Evolutionary conservation across 73 alveolate species (phyloP).

Genomic region (Urostyla sp.): DNA sequence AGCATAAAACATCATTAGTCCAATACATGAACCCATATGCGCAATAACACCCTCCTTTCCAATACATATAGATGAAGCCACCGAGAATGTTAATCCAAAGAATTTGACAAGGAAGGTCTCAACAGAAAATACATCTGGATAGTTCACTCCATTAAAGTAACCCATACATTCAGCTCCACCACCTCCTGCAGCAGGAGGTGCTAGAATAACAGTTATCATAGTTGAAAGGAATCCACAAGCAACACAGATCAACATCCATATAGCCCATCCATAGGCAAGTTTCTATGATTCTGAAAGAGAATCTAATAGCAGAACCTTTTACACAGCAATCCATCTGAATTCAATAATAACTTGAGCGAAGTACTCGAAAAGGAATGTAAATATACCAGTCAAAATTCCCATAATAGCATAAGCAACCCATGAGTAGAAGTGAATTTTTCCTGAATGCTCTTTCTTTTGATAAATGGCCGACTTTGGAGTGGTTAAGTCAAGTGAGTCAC

Average conservation of each 20-base stretch:
- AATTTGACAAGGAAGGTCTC: slow-evolving; percentile 50
- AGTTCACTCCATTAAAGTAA: slow-evolving; percentile 64
- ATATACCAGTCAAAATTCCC: slow-evolving; percentile 22
- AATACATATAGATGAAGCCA: slow-evolving; percentile 52
- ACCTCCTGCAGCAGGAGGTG: slow-evolving; percentile 69
- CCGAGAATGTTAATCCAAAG: slow-evolving; percentile 48
- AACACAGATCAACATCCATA: slow-evolving; percentile 4
- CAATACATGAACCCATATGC: slow-evolving; percentile 67
- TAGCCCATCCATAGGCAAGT: slow-evolving; percentile 18
- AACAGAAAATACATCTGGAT: slow-evolving; percentile 34
- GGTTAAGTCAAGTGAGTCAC: slow-evolving; percentile 33
- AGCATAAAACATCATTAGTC: slow-evolving; percentile 23
- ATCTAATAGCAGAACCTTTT: neutral
- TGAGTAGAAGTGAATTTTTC: slow-evolving; percentile 17
- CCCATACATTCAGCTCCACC: slow-evolving; percentile 70
- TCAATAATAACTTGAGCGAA: slow-evolving; percentile 10
- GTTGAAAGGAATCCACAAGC: slow-evolving; percentile 35
- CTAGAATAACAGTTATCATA: slow-evolving; percentile 25
- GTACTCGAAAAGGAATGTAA: slow-evolving; percentile 18
- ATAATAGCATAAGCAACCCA: slow-evolving; percentile 10
- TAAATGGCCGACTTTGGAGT: neutral
- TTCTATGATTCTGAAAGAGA: too few species aligned
- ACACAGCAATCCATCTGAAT: slow-evolving; percentile 27
- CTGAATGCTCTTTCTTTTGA: slow-evolving; percentile 11
- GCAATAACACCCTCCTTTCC: slow-evolving; percentile 74